These are phyloP conservation scores for Trichoderma asperellum DNA, from an alignment of 2,329 filamentous ascomycete species.

Conservation along the genomic window DNA sequence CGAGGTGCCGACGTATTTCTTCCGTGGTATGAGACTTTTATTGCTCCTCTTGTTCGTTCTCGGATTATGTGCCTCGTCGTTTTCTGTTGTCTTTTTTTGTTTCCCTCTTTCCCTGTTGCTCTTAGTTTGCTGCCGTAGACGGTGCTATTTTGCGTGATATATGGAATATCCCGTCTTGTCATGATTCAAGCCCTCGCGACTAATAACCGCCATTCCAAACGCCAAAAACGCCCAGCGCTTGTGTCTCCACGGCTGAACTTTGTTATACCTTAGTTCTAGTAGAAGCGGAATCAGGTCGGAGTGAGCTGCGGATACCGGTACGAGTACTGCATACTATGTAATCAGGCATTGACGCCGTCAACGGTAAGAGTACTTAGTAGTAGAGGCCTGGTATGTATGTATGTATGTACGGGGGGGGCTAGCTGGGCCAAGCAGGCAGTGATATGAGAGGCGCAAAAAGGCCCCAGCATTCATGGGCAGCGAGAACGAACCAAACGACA, in stretches of 20 bases:
- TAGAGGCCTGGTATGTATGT: too few relatives aligned
- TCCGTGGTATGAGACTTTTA: background rate
- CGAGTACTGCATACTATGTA: background rate
- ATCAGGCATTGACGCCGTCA: background rate
- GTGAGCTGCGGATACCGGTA: background rate
- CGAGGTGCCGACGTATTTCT: background rate
- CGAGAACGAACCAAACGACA: background rate
- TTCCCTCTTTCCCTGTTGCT: background rate
- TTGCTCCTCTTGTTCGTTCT: background rate
- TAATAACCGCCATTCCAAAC: background rate
- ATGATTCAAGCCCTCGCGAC: constrained; percentile 4
- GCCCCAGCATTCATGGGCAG: background rate
- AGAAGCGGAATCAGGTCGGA: background rate
- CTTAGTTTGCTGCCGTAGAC: background rate
- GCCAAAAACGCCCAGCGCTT: background rate
- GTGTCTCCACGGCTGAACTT: background rate
- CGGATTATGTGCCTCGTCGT: background rate
- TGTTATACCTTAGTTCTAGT: background rate
- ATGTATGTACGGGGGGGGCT: too few relatives aligned
- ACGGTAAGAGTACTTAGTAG: background rate
- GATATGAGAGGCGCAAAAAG: background rate
- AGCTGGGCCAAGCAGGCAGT: background rate
- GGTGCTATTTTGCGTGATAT: constrained; percentile 5
- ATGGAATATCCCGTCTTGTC: background rate
- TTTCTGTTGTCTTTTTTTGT: background rate